Evolutionary conservation across 2,329 filamentous ascomycete species (phyloP).

Genomic region (Westerdykella aurantiaca): DNA sequence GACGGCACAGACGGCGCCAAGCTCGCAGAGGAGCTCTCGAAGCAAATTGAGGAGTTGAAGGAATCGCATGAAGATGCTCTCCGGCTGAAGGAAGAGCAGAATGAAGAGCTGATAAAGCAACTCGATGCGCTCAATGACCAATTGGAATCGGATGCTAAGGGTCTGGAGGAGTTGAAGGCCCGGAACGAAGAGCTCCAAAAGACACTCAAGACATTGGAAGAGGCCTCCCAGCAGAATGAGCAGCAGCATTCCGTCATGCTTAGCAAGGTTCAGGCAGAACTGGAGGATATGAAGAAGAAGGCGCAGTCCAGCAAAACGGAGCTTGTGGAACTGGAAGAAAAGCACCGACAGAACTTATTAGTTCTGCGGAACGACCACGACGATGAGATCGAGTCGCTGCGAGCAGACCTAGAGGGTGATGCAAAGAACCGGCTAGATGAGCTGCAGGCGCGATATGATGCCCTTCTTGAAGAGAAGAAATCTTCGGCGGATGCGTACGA

Average conservation of each 20-base stretch:
- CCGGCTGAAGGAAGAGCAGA: constrained; percentile 25
- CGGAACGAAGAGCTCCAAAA: constrained; percentile 26
- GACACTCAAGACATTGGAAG: constrained; percentile 30
- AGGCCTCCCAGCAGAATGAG: constrained; percentile 23
- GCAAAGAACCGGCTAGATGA: constrained; percentile 30
- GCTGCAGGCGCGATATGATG: constrained; percentile 29
- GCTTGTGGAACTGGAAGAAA: constrained; percentile 20
- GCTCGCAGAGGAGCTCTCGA: constrained; percentile 26
- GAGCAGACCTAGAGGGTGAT: constrained; percentile 32
- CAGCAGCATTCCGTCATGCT: constrained; percentile 21
- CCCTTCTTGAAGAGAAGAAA: constrained; percentile 27
- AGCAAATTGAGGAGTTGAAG: constrained; percentile 29
- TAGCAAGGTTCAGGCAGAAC: constrained; percentile 19
- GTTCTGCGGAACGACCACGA: constrained; percentile 31
- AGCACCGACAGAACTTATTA: constrained; percentile 25
- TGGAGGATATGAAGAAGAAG: constrained; percentile 23
- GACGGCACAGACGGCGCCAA: constrained; percentile 29
- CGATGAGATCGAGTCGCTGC: constrained; percentile 30
- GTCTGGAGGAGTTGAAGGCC: constrained; percentile 22
- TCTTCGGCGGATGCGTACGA: constrained; percentile 18
- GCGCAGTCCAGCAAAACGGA: constrained; percentile 23
- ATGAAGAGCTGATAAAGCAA: constrained; percentile 29
- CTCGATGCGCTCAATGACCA: constrained; percentile 33
- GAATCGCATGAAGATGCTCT: constrained; percentile 26
- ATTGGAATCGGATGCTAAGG: constrained; percentile 23